Base-by-base conservation (phyloP, 371 early-diverging fungal genomes). In the Umbelopsis sp. region DNA sequence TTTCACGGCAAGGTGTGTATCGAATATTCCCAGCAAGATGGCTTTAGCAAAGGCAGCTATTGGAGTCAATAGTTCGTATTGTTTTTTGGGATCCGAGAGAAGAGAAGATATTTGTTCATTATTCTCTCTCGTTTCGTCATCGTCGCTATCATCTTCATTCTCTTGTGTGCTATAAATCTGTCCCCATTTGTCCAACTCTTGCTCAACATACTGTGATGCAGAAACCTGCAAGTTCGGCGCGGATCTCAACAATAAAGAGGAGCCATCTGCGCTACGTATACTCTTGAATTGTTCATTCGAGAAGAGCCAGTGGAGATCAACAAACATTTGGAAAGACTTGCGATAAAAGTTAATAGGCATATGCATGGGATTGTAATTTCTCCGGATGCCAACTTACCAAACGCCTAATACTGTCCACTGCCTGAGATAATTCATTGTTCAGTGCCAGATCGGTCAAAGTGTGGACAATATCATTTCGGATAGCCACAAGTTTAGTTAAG, bases 291-390 rank as follows among this genome's bases (percentile, higher is more conserved):
- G 66, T 18, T 86, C 84, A 20, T 82, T 82, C 2, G 80, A 78
- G 72, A 87, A 87, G 7, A 89, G 68, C 86, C 86, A 86, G 67
- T 85, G 84, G 0, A 85, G 65, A 65, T 87, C 87, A 9, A 87
- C 77, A 29, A 87, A 41, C 38, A 76, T 74, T 38, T 80, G 81
- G 69, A 85, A 86, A 12, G 86, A 79, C 78, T 80, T 14, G 35
- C 63, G 11, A 12, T 16, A 9, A 46, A 24, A 45, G n/a, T 50
- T 53, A 37, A 64, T 25, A 62, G 22, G 11, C 22, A 22, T 29
- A 62, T 14, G 50, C 44, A 35, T 29, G 4, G 41, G 7, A 41
- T 1, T 37, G 5, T 12, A 25, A 50, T 48, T 46, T 50, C 37
- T 24, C 9, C 7, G 20, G 8, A 44, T 10, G 20, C 14, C 53